Evolutionary conservation across 1,139 yeast genomes (phyloP), one percentile per base, ranked within the genome.

Genomic region (Protomyces gravidus): DNA sequence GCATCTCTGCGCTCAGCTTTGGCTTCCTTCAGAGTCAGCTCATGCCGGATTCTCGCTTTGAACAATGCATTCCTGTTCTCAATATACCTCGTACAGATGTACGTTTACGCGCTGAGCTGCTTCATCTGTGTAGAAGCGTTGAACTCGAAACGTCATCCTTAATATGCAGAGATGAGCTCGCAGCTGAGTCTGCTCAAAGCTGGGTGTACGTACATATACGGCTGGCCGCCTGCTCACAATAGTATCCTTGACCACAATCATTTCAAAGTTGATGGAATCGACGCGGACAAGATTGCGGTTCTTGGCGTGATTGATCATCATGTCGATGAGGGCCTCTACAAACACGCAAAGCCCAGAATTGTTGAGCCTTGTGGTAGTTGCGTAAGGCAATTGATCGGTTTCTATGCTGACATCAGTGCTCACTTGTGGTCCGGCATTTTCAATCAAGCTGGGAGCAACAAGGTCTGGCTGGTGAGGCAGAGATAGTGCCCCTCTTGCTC

Each of bases 291-390:
- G 39, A 69, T 59, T 62, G 65, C 71, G 1, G 83, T 89, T 0
- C 73, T 72, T 0, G 84, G 84, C 0, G 81, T 92, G 11, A 79
- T 92, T 33, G 98, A 90, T 68, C 98, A 90, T 68, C 98, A 90
- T 69, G 86, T 77, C 5, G 95, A 89, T 67, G 89, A 86, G 67
- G 75, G 75, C 0, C 73, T 73, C 15, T 82, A 78, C 65, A 62
- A 64, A 26, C 45, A 57, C 3, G 62, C 64, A 3, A 68, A 63
- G 0, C 96, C 96, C 0, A 72, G 94, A 59, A 73, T 85, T 5
- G 76, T 89, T 50, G 72, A 75, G 50, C 72, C 78, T 1, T 74
- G 82, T 55, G 97, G 97, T 0, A 86, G 96, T 59, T 89, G 96
- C 69, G 42, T 36, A 36, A 36, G 21, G 17, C 42, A n/a, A 5